Conservation (phyloP, 2,329 filamentous ascomycete genomes). For the Berkeleyomyces basicola region DNA sequence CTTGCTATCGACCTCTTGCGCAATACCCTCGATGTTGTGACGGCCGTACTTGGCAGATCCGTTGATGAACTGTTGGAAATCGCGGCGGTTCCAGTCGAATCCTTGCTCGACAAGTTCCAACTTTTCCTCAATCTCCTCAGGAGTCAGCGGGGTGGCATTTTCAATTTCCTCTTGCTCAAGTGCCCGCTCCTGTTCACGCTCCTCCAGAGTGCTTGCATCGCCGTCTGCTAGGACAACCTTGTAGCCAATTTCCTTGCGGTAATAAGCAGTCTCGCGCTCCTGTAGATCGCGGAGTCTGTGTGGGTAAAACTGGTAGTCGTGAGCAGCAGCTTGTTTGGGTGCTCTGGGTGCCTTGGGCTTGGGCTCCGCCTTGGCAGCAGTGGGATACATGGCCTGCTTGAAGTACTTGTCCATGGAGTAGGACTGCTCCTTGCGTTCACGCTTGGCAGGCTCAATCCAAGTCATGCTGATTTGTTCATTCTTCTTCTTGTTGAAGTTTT, state of each 20-base stretch:
- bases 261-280: slow-evolving; percentile 89
- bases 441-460: slow-evolving; percentile 98
- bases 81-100: slow-evolving; percentile 93
- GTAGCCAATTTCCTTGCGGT: slow-evolving; percentile 90
- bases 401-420: slow-evolving; percentile 99
- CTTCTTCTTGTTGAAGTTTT: slow-evolving; percentile 83
- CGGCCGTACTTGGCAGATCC: slow-evolving; percentile 87
- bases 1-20: slow-evolving; percentile 85
- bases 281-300: slow-evolving; percentile 70
- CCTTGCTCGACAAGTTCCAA: slow-evolving; percentile 64
- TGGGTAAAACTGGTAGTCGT: slow-evolving; percentile 97
- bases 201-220: slow-evolving; percentile 68
- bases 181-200: slow-evolving; percentile 74
- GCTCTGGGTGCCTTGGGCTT: slow-evolving; percentile 94
- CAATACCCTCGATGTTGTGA: slow-evolving; percentile 67
- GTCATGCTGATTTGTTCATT: slow-evolving; percentile 71
- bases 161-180: slow-evolving; percentile 87
- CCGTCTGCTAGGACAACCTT: slow-evolving; percentile 84
- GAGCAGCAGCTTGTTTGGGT: slow-evolving; percentile 78
- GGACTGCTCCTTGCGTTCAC: slow-evolving; percentile 92
- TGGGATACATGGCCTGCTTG: slow-evolving; percentile 64
- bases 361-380: slow-evolving; percentile 60
- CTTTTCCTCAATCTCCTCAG: slow-evolving; percentile 81
- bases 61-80: slow-evolving; percentile 97
- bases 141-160: slow-evolving; percentile 70